Percentiles rank a stretch among this genome's conserved stretches.
Evolutionary conservation across 257 asterid genomes (phyloP).

Genomic region (Henckelia pumila): DNA sequence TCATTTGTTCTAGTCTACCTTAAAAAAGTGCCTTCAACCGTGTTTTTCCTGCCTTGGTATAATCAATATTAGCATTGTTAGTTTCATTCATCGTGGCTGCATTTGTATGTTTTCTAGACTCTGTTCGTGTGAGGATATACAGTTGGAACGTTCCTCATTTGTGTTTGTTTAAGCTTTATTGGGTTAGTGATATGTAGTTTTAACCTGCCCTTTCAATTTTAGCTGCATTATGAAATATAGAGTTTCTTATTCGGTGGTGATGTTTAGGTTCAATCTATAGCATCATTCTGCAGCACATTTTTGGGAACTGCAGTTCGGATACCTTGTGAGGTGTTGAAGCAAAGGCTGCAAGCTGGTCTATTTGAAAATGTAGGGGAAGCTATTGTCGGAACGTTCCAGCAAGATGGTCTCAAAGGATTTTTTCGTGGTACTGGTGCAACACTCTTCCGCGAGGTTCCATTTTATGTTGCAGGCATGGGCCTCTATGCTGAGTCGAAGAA

Average conservation of each 20-base stretch:
- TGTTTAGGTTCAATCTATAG: conserved; percentile 77
- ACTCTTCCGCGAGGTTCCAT: conserved; percentile 88
- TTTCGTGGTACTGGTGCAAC: conserved; percentile 99
- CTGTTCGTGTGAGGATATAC: background rate
- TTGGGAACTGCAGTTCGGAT: conserved; percentile 91
- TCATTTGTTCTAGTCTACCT: conserved; percentile 2
- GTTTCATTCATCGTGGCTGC: background rate
- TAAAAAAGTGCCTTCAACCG: background rate
- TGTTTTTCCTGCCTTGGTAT: conserved; percentile 3
- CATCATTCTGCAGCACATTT: conserved; percentile 84
- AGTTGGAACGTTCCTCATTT: background rate
- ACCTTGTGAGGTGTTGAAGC: conserved; percentile 93
- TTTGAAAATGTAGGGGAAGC: conserved; percentile 82
- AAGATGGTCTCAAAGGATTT: conserved; percentile 82
- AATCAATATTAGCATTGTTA: background rate
- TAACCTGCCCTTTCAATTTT: background rate
- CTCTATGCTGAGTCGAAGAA: conserved; percentile 95
- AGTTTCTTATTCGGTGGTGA: conserved; percentile 12
- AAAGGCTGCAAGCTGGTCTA: conserved; percentile 88
- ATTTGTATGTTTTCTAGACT: conserved; percentile 2
- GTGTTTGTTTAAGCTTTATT: conserved; percentile 6
- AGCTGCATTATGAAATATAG: conserved; percentile 14
- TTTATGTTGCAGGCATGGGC: conserved; percentile 95
- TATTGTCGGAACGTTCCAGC: conserved; percentile 75
- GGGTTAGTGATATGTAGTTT: conserved; percentile 6